These are phyloP conservation scores for Bipolaris victoriae DNA, from an alignment of 2,329 filamentous ascomycete genomes.

Conservation along the genomic window DNA sequence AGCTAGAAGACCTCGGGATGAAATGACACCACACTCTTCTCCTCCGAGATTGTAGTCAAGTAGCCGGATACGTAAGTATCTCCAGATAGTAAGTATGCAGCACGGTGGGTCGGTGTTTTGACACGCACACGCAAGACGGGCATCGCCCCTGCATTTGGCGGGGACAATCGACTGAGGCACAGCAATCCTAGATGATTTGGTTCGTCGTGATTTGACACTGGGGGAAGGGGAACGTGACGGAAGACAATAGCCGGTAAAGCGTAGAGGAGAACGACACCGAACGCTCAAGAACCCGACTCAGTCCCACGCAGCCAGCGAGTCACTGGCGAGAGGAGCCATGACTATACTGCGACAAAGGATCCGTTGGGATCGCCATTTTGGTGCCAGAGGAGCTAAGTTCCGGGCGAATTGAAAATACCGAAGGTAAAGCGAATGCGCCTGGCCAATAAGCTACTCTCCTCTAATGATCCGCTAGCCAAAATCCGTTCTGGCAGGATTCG, in stretches of 20 bases:
- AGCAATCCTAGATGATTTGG: neutral
- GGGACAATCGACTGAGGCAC: neutral
- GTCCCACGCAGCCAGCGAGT: neutral
- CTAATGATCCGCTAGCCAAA: constrained; percentile 1
- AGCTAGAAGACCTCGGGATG: neutral
- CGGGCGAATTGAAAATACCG: constrained; percentile 5
- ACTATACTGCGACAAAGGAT: constrained; percentile 1
- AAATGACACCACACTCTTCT: neutral
- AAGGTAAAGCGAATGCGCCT: neutral
- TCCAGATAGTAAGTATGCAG: neutral
- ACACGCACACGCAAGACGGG: neutral
- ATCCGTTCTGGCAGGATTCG: constrained; percentile 5
- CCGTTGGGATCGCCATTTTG: neutral
- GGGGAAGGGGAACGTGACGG: neutral
- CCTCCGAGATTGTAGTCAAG: neutral
- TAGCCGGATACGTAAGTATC: no score
- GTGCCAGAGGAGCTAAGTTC: neutral
- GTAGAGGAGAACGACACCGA: neutral
- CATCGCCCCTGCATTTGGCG: neutral
- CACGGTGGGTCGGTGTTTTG: neutral
- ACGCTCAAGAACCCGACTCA: neutral
- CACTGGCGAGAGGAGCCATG: neutral
- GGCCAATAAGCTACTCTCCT: neutral
- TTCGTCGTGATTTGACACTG: neutral
- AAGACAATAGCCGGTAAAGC: neutral